These are phyloP conservation scores for Paxillus ammoniavirescens DNA, from an alignment of 768 basidiomycete species.

Conservation along the genomic window DNA sequence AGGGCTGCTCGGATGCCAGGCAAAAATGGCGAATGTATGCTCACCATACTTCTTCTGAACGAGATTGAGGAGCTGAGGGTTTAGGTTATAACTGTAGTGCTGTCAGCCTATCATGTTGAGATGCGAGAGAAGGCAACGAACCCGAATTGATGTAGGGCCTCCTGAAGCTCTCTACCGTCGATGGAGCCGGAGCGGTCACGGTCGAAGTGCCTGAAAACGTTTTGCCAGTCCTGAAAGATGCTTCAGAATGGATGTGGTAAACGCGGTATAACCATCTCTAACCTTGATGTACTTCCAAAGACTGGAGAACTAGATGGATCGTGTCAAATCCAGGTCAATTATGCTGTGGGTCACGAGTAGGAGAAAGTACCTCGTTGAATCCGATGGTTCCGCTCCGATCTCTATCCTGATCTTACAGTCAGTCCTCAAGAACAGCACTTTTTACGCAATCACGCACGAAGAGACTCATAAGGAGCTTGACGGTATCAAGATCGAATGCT, in stretches of 20 bases:
- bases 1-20: neutral
- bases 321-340: constrained; percentile 11
- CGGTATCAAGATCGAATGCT: constrained; percentile 86
- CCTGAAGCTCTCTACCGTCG: constrained; percentile 62
- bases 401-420: constrained; percentile 45
- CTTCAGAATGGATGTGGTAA: neutral
- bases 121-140: constrained; percentile 23
- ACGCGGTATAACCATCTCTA: neutral
- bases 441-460: constrained; percentile 50
- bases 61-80: constrained; percentile 60
- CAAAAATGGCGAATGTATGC: constrained; percentile 10
- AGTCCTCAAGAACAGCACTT: neutral
- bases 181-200: constrained; percentile 81
- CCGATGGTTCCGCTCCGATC: constrained; percentile 78
- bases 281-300: constrained; percentile 83
- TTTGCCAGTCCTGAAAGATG: constrained; percentile 68
- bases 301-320: constrained; percentile 52
- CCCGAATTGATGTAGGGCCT: constrained; percentile 76
- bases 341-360: too few species aligned
- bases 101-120: too few species aligned
- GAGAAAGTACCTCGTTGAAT: constrained; percentile 62
- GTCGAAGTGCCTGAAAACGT: constrained; percentile 81
- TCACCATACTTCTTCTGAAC: constrained; percentile 81
- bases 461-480: constrained; percentile 78
- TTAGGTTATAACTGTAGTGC: constrained; percentile 55